Base-by-base conservation (phyloP, 345 rosid species). In the Lepidium africanum region DNA sequence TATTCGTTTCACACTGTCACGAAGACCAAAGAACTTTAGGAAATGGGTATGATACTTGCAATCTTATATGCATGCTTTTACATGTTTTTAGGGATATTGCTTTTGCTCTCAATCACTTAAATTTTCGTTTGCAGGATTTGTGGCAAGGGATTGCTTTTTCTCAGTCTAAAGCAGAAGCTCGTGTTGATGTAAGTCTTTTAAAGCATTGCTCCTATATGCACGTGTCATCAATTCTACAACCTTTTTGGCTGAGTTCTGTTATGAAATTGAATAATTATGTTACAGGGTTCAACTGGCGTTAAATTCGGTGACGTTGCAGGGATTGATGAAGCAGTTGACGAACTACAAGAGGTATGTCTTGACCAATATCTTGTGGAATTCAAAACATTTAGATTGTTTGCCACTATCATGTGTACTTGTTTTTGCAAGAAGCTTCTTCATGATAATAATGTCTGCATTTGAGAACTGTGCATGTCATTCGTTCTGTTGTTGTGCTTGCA, bases 101-200 rank as follows among this genome's bases (percentile, higher is more conserved):
- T 19, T 62, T 41, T 33, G 60, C 60, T 40, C 41, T 47, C 25
- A 39, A 13, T 72, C 58, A 54, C 73, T 25, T 25, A 41, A 51
- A 53, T 3, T 2, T 2, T 32, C 42, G 56, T 75, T 69, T 78
- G 73, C 81, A 92, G 98, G 98, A 89, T 70, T 77, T 92, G 46
- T 92, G 96, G 98, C 95, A 86, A 83, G 98, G 98, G 53, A 89
- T 89, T 81, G 92, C 89, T 59, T 92, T 92, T 83, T 87, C 98
- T 71, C 90, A 85, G 65, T 92, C 98, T 70, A 92, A 92, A 86
- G 92, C 96, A 50, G 96, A 92, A 86, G 98, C 98, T 71, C 96
- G 96, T 75, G 98, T 92, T 81, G 98, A 92, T 67, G 96, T 89
- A 62, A 81, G 92, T 79, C 63, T 77, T 36, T 53, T 13, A 30